Conservation (phyloP, 495 filamentous ascomycete genomes). For the Penicillium paxilli region DNA sequence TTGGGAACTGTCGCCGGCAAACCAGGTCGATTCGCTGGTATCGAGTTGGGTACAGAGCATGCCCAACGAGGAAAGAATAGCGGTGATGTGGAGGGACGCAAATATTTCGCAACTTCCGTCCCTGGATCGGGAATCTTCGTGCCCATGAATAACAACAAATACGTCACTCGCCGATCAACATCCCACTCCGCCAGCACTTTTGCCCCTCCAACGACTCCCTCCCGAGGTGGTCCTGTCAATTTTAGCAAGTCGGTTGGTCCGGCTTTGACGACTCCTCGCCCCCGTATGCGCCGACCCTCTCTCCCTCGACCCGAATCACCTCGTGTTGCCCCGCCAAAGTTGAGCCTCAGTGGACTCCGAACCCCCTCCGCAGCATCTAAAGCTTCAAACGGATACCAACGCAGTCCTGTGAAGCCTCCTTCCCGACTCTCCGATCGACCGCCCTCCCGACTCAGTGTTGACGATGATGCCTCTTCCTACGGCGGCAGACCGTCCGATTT, state of each 20-base stretch:
- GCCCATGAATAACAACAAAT: conserved; percentile 80
- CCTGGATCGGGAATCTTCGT: conserved; percentile 92
- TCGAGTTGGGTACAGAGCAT: conserved; percentile 82
- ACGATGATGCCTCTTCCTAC: conserved; percentile 36
- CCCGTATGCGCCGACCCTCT: conserved; percentile 63
- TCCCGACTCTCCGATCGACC: conserved; percentile 45
- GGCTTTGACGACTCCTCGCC: conserved; percentile 66
- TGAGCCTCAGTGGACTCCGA: conserved; percentile 55
- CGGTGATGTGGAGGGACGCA: conserved; percentile 86
- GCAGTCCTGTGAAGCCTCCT: conserved; percentile 44
- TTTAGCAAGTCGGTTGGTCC: conserved; percentile 88
- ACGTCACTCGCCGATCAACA: conserved; percentile 56
- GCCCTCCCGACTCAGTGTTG: conserved; percentile 42
- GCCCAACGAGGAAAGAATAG: conserved; percentile 88
- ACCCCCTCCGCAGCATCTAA: conserved; percentile 41
- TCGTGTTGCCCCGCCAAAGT: conserved; percentile 51
- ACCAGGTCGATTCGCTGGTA: conserved; percentile 89
- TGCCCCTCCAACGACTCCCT: conserved; percentile 67
- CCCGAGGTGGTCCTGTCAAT: conserved; percentile 49
- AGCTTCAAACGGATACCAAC: conserved; percentile 33
- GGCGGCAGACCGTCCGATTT: conserved; percentile 45
- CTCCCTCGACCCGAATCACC: conserved; percentile 86
- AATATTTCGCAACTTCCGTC: conserved; percentile 79
- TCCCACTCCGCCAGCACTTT: conserved; percentile 57
- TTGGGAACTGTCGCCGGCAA: conserved; percentile 85